Base-by-base conservation (phyloP, 495 filamentous ascomycete genomes). In the Aspergillus steynii region DNA sequence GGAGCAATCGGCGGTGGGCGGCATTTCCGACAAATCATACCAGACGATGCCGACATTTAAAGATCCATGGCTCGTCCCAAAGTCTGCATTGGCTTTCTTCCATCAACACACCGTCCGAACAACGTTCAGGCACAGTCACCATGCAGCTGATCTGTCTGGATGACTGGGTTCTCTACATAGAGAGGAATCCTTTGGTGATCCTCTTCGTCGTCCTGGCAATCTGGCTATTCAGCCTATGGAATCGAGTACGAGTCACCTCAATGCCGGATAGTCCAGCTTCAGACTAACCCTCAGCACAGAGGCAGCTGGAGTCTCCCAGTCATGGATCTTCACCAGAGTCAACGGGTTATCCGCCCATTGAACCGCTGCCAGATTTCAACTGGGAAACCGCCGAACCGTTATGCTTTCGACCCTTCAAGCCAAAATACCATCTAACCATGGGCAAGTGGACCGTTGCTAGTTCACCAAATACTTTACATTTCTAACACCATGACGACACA, bases 351-450 rank as follows among this genome's bases (percentile, higher is more conserved):
- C 74, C 69, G 2, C 46, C 56, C 9, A 84, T 90, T 64, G 74
- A 80, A 29, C 80, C 88, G 5, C 72, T 91, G 0, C 51, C 71
- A 0, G 69, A 77, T 50, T 91, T 92, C 65, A 71, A 90, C 64
- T 90, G 85, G 81, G 61, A 77, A 52, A 73, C 74, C 0, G 84
- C 80, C n/a, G 75, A 83, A 45, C 90, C 89, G 0, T 58, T 82
- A 3, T 80, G 86, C 53, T 77, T 89, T 10, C 80, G 88, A 6
- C 87, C 86, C 2, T 92, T 90, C 76, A 90, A 88, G 65, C 82
- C 87, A 12, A 88, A 81, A 52, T 91, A 89, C 65, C 80, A 90
- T 62, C 77, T 91, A 52, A 89, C 87, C 0, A 91, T 93, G 88
- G 86, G 89, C 88, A 77, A 45, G 72, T 64, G 10, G 12, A 47